These are phyloP conservation scores for Setaria italica DNA, from an alignment of 202 grass and related monocot species.

Conservation along the genomic window DNA sequence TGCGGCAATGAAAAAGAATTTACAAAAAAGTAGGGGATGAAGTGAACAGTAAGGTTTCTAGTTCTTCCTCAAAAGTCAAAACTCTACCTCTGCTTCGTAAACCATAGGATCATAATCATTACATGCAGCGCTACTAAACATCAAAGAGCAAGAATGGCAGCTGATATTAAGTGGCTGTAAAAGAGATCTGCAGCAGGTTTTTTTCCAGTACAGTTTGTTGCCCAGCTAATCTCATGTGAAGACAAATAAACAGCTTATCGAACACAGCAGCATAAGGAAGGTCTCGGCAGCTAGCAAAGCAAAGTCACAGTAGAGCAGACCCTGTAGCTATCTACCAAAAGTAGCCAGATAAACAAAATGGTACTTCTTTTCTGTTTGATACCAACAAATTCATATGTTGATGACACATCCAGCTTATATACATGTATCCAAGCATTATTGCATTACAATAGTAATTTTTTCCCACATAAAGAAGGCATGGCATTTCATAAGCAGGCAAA, in stretches of 20 bases:
- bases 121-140: background rate
- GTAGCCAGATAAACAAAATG: conserved; percentile 2
- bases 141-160: background rate
- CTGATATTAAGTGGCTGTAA: conserved; percentile 21
- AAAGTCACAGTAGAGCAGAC: background rate
- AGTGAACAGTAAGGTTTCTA: background rate
- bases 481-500: conserved; percentile 16
- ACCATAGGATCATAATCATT: background rate
- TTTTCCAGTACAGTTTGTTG: conserved; percentile 1
- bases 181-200: conserved; percentile 10
- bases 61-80: conserved; percentile 6
- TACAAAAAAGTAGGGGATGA: background rate
- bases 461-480: background rate
- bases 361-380: conserved; percentile 3
- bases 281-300: background rate
- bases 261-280: conserved; percentile 1
- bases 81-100: conserved; percentile 2
- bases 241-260: background rate
- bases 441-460: background rate
- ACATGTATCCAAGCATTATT: conserved; percentile 6
- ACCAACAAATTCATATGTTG: background rate
- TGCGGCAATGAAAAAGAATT: background rate
- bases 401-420: conserved; percentile 7
- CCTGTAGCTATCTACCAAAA: background rate
- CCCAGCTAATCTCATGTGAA: conserved; percentile 14